phyloP scores from a whole-genome alignment of 179 eudicot species.

The Camellia oleifera region DNA sequence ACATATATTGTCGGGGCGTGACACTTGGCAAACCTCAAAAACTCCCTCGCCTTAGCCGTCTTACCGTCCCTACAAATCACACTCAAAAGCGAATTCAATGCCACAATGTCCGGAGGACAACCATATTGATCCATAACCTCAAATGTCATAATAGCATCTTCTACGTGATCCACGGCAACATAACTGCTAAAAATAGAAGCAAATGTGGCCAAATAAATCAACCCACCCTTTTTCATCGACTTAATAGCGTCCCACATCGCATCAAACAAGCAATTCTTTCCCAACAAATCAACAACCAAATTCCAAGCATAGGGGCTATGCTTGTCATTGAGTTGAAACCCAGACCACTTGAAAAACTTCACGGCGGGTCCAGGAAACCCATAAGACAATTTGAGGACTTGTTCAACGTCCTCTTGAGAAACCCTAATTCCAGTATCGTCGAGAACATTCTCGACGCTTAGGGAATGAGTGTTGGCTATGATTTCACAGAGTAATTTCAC shows the following conservation, averaged over 20 bases:
- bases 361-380: constrained; percentile 54
- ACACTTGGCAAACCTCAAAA: constrained; percentile 25
- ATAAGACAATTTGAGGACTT: constrained; percentile 64
- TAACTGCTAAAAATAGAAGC: constrained; percentile 75
- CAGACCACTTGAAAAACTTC: constrained; percentile 74
- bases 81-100: constrained; percentile 67
- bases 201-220: constrained; percentile 67
- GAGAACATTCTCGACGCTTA: constrained; percentile 45
- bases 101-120: constrained; percentile 45
- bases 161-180: constrained; percentile 42
- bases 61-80: constrained; percentile 71
- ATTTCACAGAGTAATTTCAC: constrained; percentile 62
- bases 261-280: constrained; percentile 64
- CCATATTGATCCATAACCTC: constrained; percentile 73
- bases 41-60: constrained; percentile 49
- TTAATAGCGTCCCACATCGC: constrained; percentile 91
- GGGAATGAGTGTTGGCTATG: constrained; percentile 44
- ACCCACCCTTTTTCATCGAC: constrained; percentile 56
- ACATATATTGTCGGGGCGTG: too few species aligned
- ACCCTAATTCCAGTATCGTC: constrained; percentile 44
- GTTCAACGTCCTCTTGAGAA: constrained; percentile 55
- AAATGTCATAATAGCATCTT: constrained; percentile 59
- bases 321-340: constrained; percentile 39
- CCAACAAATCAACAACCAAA: constrained; percentile 63
- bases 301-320: constrained; percentile 75